Evolutionary conservation across 495 filamentous ascomycete genomes (phyloP).

Genomic region (Talaromyces liani): DNA sequence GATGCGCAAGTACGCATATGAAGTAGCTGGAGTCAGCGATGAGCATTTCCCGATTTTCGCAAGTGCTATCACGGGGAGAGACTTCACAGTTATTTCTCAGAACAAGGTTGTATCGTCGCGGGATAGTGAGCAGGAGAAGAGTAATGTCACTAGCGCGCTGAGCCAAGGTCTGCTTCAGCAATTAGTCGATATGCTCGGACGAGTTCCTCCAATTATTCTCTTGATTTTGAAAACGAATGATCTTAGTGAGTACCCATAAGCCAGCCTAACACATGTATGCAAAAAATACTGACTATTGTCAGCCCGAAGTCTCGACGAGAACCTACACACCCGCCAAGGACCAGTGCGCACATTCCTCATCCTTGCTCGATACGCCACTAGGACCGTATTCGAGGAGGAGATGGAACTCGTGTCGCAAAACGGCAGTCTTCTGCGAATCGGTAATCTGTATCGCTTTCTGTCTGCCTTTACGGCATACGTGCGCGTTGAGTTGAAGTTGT

Average conservation of each 20-base stretch:
- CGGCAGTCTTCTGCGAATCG: slow-evolving; percentile 49
- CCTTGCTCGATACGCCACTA: slow-evolving; percentile 83
- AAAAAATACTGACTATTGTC: neutral
- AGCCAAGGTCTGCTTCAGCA: slow-evolving; percentile 83
- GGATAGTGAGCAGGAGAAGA: slow-evolving; percentile 66
- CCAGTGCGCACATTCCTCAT: slow-evolving; percentile 89
- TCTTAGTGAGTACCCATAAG: slow-evolving; percentile 52
- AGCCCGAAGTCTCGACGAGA: slow-evolving; percentile 88
- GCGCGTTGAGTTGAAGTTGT: slow-evolving; percentile 57
- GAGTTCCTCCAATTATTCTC: slow-evolving; percentile 86
- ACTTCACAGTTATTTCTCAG: slow-evolving; percentile 66
- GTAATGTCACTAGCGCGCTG: slow-evolving; percentile 71
- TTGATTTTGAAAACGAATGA: slow-evolving; percentile 98
- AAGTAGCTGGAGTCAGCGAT: slow-evolving; percentile 83
- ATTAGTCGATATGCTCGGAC: slow-evolving; percentile 78
- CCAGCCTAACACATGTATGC: neutral
- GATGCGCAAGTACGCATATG: slow-evolving; percentile 83
- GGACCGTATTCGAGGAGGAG: slow-evolving; percentile 82
- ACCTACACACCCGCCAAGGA: slow-evolving; percentile 80
- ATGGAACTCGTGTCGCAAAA: slow-evolving; percentile 56
- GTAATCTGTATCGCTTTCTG: slow-evolving; percentile 48
- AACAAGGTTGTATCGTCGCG: slow-evolving; percentile 52
- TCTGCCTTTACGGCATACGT: slow-evolving; percentile 51
- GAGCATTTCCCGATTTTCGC: slow-evolving; percentile 95
- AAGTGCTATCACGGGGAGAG: slow-evolving; percentile 90